These are phyloP conservation scores for Dactylonectria estremocensis DNA, from an alignment of 2,329 filamentous ascomycete species.

Conservation along the genomic window DNA sequence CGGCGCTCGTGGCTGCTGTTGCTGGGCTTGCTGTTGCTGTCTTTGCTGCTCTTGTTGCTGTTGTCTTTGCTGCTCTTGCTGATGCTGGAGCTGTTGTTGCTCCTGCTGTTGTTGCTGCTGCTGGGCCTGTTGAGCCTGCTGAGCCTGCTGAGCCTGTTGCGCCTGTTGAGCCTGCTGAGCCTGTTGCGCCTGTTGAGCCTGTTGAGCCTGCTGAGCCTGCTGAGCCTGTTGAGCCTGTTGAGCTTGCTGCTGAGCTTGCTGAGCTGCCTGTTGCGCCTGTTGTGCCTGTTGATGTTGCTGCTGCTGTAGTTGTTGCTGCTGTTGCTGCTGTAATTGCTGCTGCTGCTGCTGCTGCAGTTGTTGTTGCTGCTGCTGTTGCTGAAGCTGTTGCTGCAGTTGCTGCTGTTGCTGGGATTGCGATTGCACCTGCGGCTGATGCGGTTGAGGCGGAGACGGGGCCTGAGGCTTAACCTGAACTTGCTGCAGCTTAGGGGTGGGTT, in stretches of 20 bases:
- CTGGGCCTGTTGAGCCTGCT: slow-evolving; percentile 48
- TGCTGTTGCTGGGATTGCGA: slow-evolving; percentile 41
- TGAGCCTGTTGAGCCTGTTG: slow-evolving; percentile 48
- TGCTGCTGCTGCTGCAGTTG: slow-evolving; percentile 52
- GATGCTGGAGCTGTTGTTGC: slow-evolving; percentile 43
- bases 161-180: slow-evolving; percentile 25
- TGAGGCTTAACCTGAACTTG: slow-evolving; percentile 53
- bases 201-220: slow-evolving; percentile 47
- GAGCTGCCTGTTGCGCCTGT: slow-evolving; percentile 47
- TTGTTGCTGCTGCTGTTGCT: slow-evolving; percentile 50
- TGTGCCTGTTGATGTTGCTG: slow-evolving; percentile 52
- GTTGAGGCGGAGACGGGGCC: slow-evolving; percentile 52
- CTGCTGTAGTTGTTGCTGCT: slow-evolving; percentile 47
- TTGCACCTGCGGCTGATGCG: slow-evolving; percentile 46
- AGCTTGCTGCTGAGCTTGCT: slow-evolving; percentile 46
- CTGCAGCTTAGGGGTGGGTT: slow-evolving; percentile 49
- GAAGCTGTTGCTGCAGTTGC: slow-evolving; percentile 46
- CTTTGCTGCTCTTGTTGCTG: slow-evolving; percentile 42
- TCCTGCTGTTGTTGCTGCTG: slow-evolving; percentile 45
- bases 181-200: slow-evolving; percentile 46
- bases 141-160: slow-evolving; percentile 29
- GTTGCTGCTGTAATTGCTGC: slow-evolving; percentile 48
- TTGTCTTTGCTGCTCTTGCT: slow-evolving; percentile 45
- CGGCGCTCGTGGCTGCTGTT: slow-evolving; percentile 52
- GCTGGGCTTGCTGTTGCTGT: slow-evolving; percentile 48